A percentile compares a stretch with the other conserved stretches of the same genome.
Conservation (phyloP, 2,329 filamentous ascomycete genomes). For the Trichoderma sp. region DNA sequence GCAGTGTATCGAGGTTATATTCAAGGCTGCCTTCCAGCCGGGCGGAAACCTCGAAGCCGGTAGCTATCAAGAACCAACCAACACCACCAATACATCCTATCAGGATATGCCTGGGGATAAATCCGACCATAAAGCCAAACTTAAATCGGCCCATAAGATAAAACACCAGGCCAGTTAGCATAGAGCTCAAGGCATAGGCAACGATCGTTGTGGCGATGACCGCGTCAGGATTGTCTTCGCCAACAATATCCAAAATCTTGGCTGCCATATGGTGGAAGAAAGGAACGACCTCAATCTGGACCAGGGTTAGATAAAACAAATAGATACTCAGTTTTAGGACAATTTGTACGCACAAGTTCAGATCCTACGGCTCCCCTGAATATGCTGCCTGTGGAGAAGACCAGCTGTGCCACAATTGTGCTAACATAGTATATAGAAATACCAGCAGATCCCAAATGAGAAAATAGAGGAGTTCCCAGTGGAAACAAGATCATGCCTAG, state of each 20-base stretch:
- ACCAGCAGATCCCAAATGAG: slow-evolving; percentile 81
- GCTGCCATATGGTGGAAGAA: slow-evolving; percentile 99
- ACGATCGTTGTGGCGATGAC: slow-evolving; percentile 94
- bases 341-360: slow-evolving; percentile 64
- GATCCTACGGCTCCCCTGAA: slow-evolving; percentile 92
- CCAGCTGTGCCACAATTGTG: slow-evolving; percentile 89
- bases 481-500: slow-evolving; percentile 90
- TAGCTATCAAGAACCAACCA: slow-evolving; percentile 89
- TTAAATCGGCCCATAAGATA: slow-evolving; percentile 84
- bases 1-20: slow-evolving; percentile 73
- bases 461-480: slow-evolving; percentile 80
- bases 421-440: slow-evolving; percentile 99
- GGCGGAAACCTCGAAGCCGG: slow-evolving; percentile 90
- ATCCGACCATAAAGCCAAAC: slow-evolving; percentile 89
- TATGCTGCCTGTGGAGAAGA: slow-evolving; percentile 81
- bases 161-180: slow-evolving; percentile 88
- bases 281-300: slow-evolving; percentile 88
- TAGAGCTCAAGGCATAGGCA: slow-evolving; percentile 83
- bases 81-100: slow-evolving; percentile 98
- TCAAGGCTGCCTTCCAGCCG: slow-evolving; percentile 80
- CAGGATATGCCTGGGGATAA: slow-evolving; percentile 93
- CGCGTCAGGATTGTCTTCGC: slow-evolving; percentile 75
- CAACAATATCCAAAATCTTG: slow-evolving; percentile 76
- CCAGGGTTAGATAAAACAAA: slow-evolving; percentile 13
- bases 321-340: neutral